Evolutionary conservation across 192 early-diverging fungal species (phyloP).

Genomic region (Entomortierella chlamydospora): DNA sequence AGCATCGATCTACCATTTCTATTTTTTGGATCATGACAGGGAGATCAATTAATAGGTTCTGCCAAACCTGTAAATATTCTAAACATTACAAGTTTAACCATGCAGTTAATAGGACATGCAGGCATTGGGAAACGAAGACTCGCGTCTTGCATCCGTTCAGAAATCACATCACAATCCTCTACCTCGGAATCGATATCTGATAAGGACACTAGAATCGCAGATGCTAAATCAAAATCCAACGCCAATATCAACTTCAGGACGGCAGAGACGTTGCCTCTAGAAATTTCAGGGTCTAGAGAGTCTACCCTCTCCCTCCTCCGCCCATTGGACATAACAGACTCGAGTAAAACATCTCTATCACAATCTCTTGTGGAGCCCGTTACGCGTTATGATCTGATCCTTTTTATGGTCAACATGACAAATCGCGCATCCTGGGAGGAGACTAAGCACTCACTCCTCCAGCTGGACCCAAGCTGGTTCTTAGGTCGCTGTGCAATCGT

Average conservation of each 20-base stretch:
- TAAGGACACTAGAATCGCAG: neutral
- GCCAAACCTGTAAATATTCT: too few relatives aligned
- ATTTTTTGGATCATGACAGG: too few relatives aligned
- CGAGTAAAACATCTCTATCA: neutral
- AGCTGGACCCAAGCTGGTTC: constrained; percentile 41
- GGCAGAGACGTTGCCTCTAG: constrained; percentile 16
- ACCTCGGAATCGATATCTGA: neutral
- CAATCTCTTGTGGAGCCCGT: constrained; percentile 14
- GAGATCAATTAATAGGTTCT: too few relatives aligned
- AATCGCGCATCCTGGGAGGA: constrained; percentile 35
- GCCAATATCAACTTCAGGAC: constrained; percentile 39
- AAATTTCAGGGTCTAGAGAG: neutral
- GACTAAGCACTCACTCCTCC: constrained; percentile 14
- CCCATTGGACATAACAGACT: neutral
- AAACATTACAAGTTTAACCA: too few relatives aligned
- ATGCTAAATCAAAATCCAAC: neutral
- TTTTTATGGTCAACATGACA: constrained; percentile 41
- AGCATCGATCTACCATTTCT: neutral
- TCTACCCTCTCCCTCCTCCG: constrained; percentile 3
- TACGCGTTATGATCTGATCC: constrained; percentile 37
- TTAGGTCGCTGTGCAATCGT: constrained; percentile 44
- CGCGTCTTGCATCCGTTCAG: constrained; percentile 31
- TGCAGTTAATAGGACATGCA: constrained; percentile 45
- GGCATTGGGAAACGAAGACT: constrained; percentile 48
- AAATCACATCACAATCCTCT: neutral